Conservation (phyloP, 2,329 filamentous ascomycete genomes). For the Aspergillus ochraceoroseus region DNA sequence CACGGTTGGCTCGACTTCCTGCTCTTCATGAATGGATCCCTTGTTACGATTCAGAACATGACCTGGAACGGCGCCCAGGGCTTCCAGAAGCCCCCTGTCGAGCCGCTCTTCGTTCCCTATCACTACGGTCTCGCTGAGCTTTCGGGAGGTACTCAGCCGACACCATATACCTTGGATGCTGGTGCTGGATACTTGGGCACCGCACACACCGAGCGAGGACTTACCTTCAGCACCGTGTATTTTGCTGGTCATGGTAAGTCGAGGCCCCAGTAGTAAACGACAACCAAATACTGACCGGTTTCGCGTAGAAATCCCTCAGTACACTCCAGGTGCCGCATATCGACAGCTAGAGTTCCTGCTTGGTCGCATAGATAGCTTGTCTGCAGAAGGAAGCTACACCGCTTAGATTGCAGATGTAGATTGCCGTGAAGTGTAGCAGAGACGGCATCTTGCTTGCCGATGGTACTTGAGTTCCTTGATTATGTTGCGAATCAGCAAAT, state of each 20-base stretch:
- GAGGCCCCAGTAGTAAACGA: not conserved
- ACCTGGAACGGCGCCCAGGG: constrained; percentile 69
- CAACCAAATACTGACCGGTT: not conserved
- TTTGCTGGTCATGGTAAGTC: constrained; percentile 56
- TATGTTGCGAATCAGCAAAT: too few species aligned
- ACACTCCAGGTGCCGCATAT: constrained; percentile 63
- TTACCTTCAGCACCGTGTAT: constrained; percentile 64
- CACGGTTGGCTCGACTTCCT: constrained; percentile 68
- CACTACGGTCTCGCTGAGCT: constrained; percentile 36
- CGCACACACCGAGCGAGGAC: constrained; percentile 65
- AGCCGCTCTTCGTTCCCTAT: constrained; percentile 66
- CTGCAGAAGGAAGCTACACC: constrained; percentile 9
- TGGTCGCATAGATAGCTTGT: constrained; percentile 52
- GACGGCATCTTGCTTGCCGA: too few species aligned
- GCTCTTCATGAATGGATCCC: constrained; percentile 62
- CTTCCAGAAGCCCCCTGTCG: constrained; percentile 57
- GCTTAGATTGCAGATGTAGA: constrained; percentile 5
- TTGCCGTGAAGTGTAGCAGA: too few species aligned
- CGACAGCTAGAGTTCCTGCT: constrained; percentile 70
- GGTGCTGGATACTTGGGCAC: constrained; percentile 65
- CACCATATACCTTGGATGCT: constrained; percentile 40
- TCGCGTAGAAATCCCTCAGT: constrained; percentile 51
- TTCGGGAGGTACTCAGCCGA: constrained; percentile 42
- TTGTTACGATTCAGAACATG: constrained; percentile 74
- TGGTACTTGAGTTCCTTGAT: too few species aligned